phyloP scores from a whole-genome alignment of 495 filamentous ascomycete genomes.

The Podospora pseudocomata region DNA sequence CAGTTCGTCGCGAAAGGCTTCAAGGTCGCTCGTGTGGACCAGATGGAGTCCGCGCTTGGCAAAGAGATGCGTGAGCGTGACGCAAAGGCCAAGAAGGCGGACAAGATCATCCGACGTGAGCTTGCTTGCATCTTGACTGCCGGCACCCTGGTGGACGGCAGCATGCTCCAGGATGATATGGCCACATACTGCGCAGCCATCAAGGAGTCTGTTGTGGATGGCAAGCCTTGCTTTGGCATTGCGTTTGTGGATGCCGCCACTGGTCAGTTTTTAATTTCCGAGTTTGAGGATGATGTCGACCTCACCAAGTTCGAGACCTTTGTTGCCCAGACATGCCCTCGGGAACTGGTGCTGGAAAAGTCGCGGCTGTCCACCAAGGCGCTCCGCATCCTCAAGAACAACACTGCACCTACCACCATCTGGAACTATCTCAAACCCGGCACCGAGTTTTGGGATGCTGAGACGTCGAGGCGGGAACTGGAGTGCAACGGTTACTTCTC shows the following conservation, averaged over 20 bases:
- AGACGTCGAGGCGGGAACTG: conserved; percentile 76
- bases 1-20: conserved; percentile 91
- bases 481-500: conserved; percentile 79
- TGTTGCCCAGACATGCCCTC: conserved; percentile 86
- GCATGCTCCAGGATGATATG: conserved; percentile 98
- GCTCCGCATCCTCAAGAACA: conserved; percentile 93
- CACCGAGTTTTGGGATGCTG: conserved; percentile 90
- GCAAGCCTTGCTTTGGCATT: conserved; percentile 80
- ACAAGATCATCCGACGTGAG: conserved; percentile 92
- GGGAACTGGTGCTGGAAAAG: conserved; percentile 89
- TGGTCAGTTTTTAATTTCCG: conserved; percentile 87
- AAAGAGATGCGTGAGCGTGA: conserved; percentile 97
- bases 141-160: conserved; percentile 89
- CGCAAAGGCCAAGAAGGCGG: conserved; percentile 58
- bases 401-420: conserved; percentile 85
- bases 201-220: conserved; percentile 77
- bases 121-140: conserved; percentile 84
- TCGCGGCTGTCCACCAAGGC: conserved; percentile 76
- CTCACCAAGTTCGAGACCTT: conserved; percentile 98
- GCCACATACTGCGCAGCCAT: conserved; percentile 95
- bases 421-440: conserved; percentile 90
- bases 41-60: conserved; percentile 88
- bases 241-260: conserved; percentile 95
- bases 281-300: conserved; percentile 89
- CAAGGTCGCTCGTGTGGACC: conserved; percentile 96